Percentiles rank a stretch among this genome's conserved stretches.
These are phyloP conservation scores for Colletotrichum viniferum DNA, from an alignment of 2,329 filamentous ascomycete genomes.

Conservation along the genomic window DNA sequence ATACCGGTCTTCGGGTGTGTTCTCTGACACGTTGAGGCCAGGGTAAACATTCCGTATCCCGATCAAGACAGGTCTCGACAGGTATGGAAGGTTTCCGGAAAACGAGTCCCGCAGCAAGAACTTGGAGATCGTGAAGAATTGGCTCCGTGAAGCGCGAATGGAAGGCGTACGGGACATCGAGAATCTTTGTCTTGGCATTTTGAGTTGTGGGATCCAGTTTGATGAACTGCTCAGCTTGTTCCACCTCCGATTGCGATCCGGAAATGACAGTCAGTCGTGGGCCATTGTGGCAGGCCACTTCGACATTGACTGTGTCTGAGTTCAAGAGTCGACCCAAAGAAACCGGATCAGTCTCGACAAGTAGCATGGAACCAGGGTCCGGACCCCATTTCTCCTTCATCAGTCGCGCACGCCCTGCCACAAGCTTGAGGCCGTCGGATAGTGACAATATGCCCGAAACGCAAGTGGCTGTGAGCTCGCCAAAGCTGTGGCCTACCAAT, in stretches of 20 bases:
- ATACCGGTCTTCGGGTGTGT: conserved; percentile 49
- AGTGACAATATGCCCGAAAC: conserved; percentile 35
- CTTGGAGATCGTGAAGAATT: conserved; percentile 29
- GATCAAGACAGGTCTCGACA: not conserved
- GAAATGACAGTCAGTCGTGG: conserved; percentile 43
- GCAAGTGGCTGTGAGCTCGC: conserved; percentile 44
- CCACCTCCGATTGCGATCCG: conserved; percentile 36
- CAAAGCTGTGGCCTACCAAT: conserved; percentile 39
- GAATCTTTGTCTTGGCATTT: conserved; percentile 32
- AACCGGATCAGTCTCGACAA: conserved; percentile 34
- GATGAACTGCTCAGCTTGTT: conserved; percentile 14
- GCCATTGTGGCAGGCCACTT: conserved; percentile 55
- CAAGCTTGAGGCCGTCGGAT: conserved; percentile 32
- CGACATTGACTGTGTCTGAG: conserved; percentile 23
- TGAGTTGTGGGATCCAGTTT: not conserved
- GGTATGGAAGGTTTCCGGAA: not conserved
- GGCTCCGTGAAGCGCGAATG: conserved; percentile 46
- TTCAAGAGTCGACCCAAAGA: not conserved
- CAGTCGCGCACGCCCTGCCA: conserved; percentile 31
- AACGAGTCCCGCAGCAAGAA: conserved; percentile 23
- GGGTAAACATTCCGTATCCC: not conserved
- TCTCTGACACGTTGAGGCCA: conserved; percentile 24
- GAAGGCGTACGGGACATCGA: conserved; percentile 52
- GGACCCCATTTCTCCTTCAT: conserved; percentile 36
- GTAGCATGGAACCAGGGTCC: conserved; percentile 43